Conservation (phyloP, 257 asterid species). For the Verbena officinalis region DNA sequence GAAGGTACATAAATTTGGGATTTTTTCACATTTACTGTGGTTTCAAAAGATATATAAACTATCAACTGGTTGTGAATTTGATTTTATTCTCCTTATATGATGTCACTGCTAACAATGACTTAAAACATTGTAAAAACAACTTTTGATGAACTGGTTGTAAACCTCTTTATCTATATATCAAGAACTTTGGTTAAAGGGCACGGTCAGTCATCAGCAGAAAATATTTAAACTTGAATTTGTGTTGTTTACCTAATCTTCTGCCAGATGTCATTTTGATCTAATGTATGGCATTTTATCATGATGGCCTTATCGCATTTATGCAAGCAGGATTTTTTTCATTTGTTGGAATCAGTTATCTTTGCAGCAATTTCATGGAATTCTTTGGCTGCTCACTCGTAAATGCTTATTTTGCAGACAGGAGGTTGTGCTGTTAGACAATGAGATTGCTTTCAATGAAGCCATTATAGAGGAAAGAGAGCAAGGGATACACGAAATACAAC, state of each 20-base stretch:
- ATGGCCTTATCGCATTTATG: no score
- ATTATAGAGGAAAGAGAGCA: constrained; percentile 94
- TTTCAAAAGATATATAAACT: no score
- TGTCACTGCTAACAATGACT: no score
- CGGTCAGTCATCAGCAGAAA: neutral
- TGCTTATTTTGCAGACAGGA: constrained; percentile 69
- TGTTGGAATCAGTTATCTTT: constrained; percentile 2
- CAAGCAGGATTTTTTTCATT: neutral
- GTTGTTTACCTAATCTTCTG: neutral
- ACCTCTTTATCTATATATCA: neutral
- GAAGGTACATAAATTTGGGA: constrained; percentile 53
- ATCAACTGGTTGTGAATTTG: neutral
- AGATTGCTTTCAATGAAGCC: constrained; percentile 88
- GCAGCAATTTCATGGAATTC: neutral
- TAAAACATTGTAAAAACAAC: no score
- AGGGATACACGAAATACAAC: constrained; percentile 91
- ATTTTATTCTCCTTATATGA: neutral
- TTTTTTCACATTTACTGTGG: neutral
- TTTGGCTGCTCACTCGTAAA: constrained; percentile 19
- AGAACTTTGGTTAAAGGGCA: neutral
- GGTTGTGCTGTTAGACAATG: constrained; percentile 79
- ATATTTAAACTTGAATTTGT: constrained; percentile 11
- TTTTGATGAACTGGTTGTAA: neutral
- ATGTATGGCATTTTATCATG: neutral
- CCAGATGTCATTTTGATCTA: neutral